Evolutionary conservation across 441 rosid species (phyloP).

Genomic region (Mallotus japonicus): DNA sequence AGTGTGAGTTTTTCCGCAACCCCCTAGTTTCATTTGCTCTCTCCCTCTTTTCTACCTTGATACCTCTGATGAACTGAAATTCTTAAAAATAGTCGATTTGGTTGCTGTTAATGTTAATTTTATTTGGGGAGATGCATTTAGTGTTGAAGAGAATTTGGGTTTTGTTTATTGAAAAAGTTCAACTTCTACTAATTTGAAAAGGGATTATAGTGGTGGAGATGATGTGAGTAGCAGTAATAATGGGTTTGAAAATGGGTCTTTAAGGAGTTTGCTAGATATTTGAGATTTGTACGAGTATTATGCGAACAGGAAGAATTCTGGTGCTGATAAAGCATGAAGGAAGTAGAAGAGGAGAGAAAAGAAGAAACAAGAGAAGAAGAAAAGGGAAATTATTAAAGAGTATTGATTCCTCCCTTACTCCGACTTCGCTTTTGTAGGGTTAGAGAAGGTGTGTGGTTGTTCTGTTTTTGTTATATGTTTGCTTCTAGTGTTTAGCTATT

Average conservation of each 20-base stretch:
- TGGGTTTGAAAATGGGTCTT: conserved; percentile 27
- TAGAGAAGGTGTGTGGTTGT: conserved; percentile 68
- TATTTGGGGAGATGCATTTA: conserved; percentile 56
- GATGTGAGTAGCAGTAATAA: conserved; percentile 23
- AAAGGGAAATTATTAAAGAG: conserved; percentile 75
- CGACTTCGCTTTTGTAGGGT: conserved; percentile 69
- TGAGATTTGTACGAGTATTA: conserved; percentile 74
- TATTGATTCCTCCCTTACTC: conserved; percentile 60
- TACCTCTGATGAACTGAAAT: conserved; percentile 38
- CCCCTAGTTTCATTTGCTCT: too few species aligned
- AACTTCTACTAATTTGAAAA: conserved; percentile 39
- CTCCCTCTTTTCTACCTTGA: conserved; percentile 29
- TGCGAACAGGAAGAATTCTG: conserved; percentile 71
- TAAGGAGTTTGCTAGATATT: conserved; percentile 56
- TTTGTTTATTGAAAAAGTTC: conserved; percentile 34
- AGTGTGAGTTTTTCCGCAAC: too few species aligned
- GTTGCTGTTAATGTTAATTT: conserved; percentile 67
- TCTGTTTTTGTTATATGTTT: background rate
- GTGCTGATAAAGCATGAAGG: conserved; percentile 56
- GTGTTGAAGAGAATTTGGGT: conserved; percentile 62
- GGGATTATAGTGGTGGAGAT: conserved; percentile 39
- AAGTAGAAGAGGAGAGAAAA: conserved; percentile 74
- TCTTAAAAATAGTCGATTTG: conserved; percentile 38
- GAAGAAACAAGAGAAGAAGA: conserved; percentile 45
- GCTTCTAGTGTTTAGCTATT: background rate